Conservation (phyloP, 2,329 filamentous ascomycete species). For the Aspergillus felis region DNA sequence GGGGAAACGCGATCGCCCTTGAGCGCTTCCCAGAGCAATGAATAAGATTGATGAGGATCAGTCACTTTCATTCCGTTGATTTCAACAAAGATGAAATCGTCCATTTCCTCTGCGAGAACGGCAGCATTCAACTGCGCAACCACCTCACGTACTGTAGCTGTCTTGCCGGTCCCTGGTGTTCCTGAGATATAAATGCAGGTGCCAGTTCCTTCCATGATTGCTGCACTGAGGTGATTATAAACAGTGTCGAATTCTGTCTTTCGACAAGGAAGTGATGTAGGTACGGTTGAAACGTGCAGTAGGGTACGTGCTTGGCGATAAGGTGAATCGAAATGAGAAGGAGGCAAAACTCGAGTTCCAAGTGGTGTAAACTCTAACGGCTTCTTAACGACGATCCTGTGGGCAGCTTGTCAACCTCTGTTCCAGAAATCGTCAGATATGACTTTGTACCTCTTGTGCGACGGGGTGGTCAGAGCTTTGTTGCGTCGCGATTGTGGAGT, state of each 20-base stretch:
- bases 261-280: slow-evolving; percentile 81
- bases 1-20: slow-evolving; percentile 91
- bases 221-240: slow-evolving; percentile 88
- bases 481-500: slow-evolving; percentile 42
- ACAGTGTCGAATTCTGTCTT: slow-evolving; percentile 89
- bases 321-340: slow-evolving; percentile 70
- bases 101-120: slow-evolving; percentile 83
- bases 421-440: slow-evolving; percentile 20
- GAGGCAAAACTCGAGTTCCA: slow-evolving; percentile 79
- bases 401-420: slow-evolving; percentile 7
- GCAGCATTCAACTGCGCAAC: slow-evolving; percentile 84
- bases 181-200: slow-evolving; percentile 99
- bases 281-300: slow-evolving; percentile 91
- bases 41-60: slow-evolving; percentile 94
- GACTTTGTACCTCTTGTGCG: slow-evolving; percentile 55
- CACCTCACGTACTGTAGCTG: slow-evolving; percentile 93
- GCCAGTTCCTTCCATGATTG: slow-evolving; percentile 88
- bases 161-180: slow-evolving; percentile 97
- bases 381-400: slow-evolving; percentile 70
- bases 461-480: slow-evolving; percentile 55
- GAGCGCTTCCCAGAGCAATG: slow-evolving; percentile 90
- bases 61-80: slow-evolving; percentile 99
- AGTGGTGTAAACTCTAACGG: slow-evolving; percentile 92
- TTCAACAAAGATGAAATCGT: slow-evolving; percentile 98
- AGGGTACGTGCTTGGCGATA: slow-evolving; percentile 86